A percentile compares a stretch with the other conserved stretches of the same genome.
phyloP scores from a whole-genome alignment of 352 stramenopile genomes.

The Pythium chondricola region DNA sequence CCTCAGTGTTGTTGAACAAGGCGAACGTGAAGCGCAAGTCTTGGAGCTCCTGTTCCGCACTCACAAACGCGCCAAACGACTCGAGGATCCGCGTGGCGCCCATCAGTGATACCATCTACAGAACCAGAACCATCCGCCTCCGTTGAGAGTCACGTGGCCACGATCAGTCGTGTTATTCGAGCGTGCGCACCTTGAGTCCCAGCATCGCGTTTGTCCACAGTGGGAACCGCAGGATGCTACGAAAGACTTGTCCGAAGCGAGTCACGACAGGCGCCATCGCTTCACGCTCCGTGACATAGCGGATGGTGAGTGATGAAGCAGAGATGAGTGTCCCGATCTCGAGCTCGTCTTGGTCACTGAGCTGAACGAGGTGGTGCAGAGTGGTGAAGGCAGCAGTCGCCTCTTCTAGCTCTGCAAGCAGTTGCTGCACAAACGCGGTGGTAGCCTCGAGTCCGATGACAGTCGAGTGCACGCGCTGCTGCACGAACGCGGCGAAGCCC shows the following conservation, averaged over 20 bases:
- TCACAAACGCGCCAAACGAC: conserved; percentile 45
- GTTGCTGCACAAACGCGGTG: conserved; percentile 51
- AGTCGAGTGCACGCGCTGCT: conserved; percentile 74
- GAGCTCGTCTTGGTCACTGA: conserved; percentile 51
- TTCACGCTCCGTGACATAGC: conserved; percentile 67
- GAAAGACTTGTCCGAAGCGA: conserved; percentile 46
- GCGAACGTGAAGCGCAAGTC: conserved; percentile 49
- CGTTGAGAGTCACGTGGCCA: too few species aligned
- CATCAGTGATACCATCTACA: conserved; percentile 62
- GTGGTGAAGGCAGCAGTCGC: conserved; percentile 31
- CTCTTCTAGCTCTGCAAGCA: conserved; percentile 59
- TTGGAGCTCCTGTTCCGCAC: conserved; percentile 25
- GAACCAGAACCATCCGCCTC: too few species aligned
- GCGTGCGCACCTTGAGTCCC: conserved; percentile 34
- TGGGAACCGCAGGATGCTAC: conserved; percentile 42
- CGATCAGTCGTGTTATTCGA: too few species aligned
- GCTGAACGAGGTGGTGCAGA: neutral
- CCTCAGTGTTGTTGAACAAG: conserved; percentile 33
- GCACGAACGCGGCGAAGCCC: conserved; percentile 45
- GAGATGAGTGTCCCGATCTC: conserved; percentile 68
- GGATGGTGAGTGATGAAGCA: conserved; percentile 33
- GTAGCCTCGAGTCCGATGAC: conserved; percentile 49
- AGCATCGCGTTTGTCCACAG: conserved; percentile 35
- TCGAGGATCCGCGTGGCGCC: conserved; percentile 55
- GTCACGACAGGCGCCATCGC: conserved; percentile 48